Percentiles rank a stretch among this genome's conserved stretches.
These are phyloP conservation scores for Thelonectria olida DNA, from an alignment of 2,329 filamentous ascomycete species.

Conservation along the genomic window DNA sequence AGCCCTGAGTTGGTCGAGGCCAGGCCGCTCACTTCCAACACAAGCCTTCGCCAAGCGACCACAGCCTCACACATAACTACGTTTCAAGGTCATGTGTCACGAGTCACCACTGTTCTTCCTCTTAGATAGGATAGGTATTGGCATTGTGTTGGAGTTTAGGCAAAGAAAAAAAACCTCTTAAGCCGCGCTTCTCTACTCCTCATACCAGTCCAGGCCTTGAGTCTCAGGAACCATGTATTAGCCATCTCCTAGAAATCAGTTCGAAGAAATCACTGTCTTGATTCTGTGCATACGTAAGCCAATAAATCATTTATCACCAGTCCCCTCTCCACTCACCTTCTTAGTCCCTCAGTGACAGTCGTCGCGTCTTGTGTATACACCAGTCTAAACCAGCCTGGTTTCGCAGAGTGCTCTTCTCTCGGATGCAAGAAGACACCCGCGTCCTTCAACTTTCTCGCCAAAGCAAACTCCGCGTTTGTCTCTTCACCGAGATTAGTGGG, in stretches of 20 bases:
- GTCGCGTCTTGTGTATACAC: constrained; percentile 56
- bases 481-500: constrained; percentile 39
- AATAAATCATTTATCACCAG: background rate
- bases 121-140: too few relatives aligned
- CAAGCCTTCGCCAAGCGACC: too few relatives aligned
- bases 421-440: constrained; percentile 61
- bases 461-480: constrained; percentile 51
- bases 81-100: too few relatives aligned
- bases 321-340: constrained; percentile 35
- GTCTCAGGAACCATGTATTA: background rate
- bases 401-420: constrained; percentile 54
- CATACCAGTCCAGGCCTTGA: too few relatives aligned
- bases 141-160: too few relatives aligned
- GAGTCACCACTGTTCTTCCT: too few relatives aligned
- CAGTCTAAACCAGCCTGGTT: constrained; percentile 62
- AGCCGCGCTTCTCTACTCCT: too few relatives aligned
- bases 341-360: constrained; percentile 49
- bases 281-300: background rate
- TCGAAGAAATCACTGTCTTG: background rate
- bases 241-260: too few relatives aligned
- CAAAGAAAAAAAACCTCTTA: too few relatives aligned
- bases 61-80: too few relatives aligned
- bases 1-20: too few relatives aligned
- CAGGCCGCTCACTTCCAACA: too few relatives aligned
- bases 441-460: constrained; percentile 55